These are phyloP conservation scores for Fusarium virguliforme DNA, from an alignment of 2,329 filamentous ascomycete species.

Conservation along the genomic window DNA sequence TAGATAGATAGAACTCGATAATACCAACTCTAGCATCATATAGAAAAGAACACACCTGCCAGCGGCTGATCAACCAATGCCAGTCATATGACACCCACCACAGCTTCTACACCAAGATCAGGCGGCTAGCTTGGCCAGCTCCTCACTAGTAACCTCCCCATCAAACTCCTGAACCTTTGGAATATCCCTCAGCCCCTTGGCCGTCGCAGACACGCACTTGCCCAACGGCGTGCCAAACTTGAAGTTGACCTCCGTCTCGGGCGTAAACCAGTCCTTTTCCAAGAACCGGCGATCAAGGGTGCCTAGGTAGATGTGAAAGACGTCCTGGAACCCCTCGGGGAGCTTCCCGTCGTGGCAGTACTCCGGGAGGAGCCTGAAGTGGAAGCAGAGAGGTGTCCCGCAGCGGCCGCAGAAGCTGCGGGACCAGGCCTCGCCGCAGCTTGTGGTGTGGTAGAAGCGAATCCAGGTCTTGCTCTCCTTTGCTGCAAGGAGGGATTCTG, in stretches of 20 bases:
- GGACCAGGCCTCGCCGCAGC: constrained; percentile 33
- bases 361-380: constrained; percentile 34
- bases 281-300: constrained; percentile 46
- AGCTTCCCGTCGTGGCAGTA: constrained; percentile 37
- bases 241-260: constrained; percentile 34
- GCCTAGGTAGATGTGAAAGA: constrained; percentile 43
- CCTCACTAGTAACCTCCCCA: constrained; percentile 20
- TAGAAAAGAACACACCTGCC: not conserved
- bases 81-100: not conserved
- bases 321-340: constrained; percentile 34
- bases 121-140: constrained; percentile 17
- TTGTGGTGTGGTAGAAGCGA: constrained; percentile 48
- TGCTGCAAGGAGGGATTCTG: constrained; percentile 38
- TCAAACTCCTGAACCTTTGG: constrained; percentile 38
- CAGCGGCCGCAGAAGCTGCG: constrained; percentile 51
- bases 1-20: not conserved
- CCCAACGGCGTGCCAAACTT: constrained; percentile 34
- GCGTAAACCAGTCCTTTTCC: constrained; percentile 42
- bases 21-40: not conserved
- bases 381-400: constrained; percentile 43
- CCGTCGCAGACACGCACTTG: constrained; percentile 47
- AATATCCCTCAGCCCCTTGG: constrained; percentile 25
- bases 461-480: constrained; percentile 41
- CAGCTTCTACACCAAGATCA: not conserved
- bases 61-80: not conserved